phyloP scores from a whole-genome alignment of 1,139 yeast species.

The Taphrina communis region DNA sequence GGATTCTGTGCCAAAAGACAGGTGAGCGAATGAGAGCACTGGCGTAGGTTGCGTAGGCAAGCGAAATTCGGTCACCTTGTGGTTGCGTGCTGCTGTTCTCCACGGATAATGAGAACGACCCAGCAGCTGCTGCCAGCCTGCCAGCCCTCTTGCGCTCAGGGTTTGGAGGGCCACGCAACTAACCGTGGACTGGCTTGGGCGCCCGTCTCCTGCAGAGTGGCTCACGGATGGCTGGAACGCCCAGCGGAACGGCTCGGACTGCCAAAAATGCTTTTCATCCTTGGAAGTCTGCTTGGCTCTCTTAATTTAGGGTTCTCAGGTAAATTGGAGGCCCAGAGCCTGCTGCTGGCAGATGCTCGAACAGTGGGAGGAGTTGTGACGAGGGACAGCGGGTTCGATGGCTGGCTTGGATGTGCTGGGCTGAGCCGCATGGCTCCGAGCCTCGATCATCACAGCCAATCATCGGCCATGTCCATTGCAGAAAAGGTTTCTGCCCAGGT shows the following conservation, averaged over 20 bases:
- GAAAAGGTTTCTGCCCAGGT: background rate
- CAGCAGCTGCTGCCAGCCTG: background rate
- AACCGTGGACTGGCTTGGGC: background rate
- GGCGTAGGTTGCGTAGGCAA: background rate
- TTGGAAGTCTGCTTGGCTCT: background rate
- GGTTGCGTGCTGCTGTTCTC: background rate
- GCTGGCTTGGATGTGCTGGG: background rate
- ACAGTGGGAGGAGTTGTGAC: too few species aligned
- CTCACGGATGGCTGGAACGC: background rate
- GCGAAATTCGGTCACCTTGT: background rate
- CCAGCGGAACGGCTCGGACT: background rate
- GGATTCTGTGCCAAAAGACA: background rate
- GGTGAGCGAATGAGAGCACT: background rate
- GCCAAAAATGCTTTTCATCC: background rate
- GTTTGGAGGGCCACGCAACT: background rate
- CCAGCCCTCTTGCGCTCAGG: background rate
- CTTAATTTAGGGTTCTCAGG: too few species aligned
- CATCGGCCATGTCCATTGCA: background rate
- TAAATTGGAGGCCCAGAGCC: too few species aligned
- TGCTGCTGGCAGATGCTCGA: too few species aligned
- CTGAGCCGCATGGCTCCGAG: background rate
- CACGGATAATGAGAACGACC: background rate
- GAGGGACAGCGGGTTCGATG: too few species aligned
- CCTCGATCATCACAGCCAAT: background rate
- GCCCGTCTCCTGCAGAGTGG: background rate